Evolutionary conservation across 176 grass and related monocot species (phyloP).

Genomic region (Triticum aestivum): IWGSC_CS_RefSeq_v2.1 NC_057795.1:448180497-448180996

Average conservation of each 20-base stretch:
- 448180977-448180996: neutral
- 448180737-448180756: constrained; percentile 44
- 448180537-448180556: constrained; percentile 77
- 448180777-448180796: constrained; percentile 36
- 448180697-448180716: constrained; percentile 40
- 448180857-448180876: neutral
- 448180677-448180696: constrained; percentile 41
- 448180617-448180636: constrained; percentile 89
- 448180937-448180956: neutral
- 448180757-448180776: constrained; percentile 53
- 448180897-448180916: neutral
- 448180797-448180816: constrained; percentile 20
- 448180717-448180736: constrained; percentile 55
- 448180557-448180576: constrained; percentile 96
- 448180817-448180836: neutral
- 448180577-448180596: constrained; percentile 71
- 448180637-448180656: constrained; percentile 66
- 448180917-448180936: neutral
- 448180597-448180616: constrained; percentile 87
- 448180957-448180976: neutral
- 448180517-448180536: constrained; percentile 87
- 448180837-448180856: constrained; percentile 18
- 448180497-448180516: constrained; percentile 74
- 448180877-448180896: neutral
- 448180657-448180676: neutral